These are phyloP conservation scores for Trametes cubensis DNA, from an alignment of 768 basidiomycete species.

Conservation along the genomic window DNA sequence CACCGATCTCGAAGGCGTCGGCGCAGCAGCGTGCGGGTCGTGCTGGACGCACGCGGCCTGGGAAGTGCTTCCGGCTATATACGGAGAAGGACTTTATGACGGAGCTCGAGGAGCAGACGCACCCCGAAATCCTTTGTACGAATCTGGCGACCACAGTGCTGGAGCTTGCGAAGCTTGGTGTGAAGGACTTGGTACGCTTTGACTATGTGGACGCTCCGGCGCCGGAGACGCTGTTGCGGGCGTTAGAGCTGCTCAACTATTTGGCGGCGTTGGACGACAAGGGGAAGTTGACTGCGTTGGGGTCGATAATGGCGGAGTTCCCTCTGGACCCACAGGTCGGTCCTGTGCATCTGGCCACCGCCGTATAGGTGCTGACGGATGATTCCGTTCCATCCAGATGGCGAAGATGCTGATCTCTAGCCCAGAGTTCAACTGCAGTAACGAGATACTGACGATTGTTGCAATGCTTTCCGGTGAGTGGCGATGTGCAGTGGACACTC, in stretches of 20 bases:
- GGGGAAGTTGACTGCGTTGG: constrained; percentile 84
- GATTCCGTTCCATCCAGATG: constrained; percentile 48
- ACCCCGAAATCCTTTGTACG: constrained; percentile 92
- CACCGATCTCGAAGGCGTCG: constrained; percentile 95
- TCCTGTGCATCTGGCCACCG: not conserved
- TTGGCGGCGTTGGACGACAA: constrained; percentile 93
- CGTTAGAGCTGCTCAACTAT: constrained; percentile 91
- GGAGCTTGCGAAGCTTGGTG: constrained; percentile 91
- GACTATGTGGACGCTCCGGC: constrained; percentile 37
- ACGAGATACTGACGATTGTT: constrained; percentile 92
- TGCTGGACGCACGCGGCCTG: constrained; percentile 93
- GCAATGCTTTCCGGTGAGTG: constrained; percentile 90
- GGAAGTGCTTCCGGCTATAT: constrained; percentile 96
- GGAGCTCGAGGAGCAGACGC: constrained; percentile 95
- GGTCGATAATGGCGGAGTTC: constrained; percentile 95
- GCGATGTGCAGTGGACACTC: no score
- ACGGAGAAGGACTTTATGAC: constrained; percentile 97
- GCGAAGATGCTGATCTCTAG: constrained; percentile 93
- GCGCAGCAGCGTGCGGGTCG: constrained; percentile 96
- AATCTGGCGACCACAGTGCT: constrained; percentile 93
- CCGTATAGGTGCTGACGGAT: not conserved
- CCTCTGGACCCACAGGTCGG: constrained; percentile 94
- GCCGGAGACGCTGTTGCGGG: constrained; percentile 88
- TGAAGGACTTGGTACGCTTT: constrained; percentile 54
- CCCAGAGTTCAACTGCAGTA: constrained; percentile 94